A percentile compares a stretch with the other conserved stretches of the same genome.
phyloP scores from a whole-genome alignment of 2,329 filamentous ascomycete species.

The Coleophoma crateriformis region DNA sequence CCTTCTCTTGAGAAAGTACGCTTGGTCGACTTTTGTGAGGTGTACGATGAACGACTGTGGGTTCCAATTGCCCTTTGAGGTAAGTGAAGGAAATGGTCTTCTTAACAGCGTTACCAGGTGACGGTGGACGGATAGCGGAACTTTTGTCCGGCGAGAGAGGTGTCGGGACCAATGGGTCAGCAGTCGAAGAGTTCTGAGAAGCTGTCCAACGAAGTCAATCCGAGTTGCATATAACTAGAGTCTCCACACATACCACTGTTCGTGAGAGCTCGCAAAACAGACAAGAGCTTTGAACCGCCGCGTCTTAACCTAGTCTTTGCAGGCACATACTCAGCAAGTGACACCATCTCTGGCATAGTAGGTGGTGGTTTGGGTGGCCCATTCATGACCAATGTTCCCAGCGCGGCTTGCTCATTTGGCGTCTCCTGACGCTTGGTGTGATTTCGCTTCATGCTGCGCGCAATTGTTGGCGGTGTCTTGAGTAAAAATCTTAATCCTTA shows the following conservation, averaged over 20 bases:
- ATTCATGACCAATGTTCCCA: too few relatives aligned
- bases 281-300: conserved; percentile 36
- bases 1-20: conserved; percentile 29
- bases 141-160: background rate
- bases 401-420: too few relatives aligned
- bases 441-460: too few relatives aligned
- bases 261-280: conserved; percentile 35
- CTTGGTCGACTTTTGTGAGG: conserved; percentile 31
- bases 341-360: too few relatives aligned
- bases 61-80: conserved; percentile 31
- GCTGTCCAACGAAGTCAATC: too few relatives aligned
- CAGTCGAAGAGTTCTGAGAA: background rate
- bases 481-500: too few relatives aligned
- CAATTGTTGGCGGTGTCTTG: too few relatives aligned
- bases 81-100: conserved; percentile 35
- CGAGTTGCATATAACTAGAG: too few relatives aligned
- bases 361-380: too few relatives aligned
- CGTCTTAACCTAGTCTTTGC: conserved; percentile 28
- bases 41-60: conserved; percentile 37
- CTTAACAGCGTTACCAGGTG: conserved; percentile 12
- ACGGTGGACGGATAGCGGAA: conserved; percentile 10
- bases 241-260: conserved; percentile 26
- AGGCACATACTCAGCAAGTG: too few relatives aligned
- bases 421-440: too few relatives aligned
- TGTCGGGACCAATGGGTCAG: background rate